These are phyloP conservation scores for Collybia sp. DNA, from an alignment of 768 basidiomycete genomes.

Conservation along the genomic window DNA sequence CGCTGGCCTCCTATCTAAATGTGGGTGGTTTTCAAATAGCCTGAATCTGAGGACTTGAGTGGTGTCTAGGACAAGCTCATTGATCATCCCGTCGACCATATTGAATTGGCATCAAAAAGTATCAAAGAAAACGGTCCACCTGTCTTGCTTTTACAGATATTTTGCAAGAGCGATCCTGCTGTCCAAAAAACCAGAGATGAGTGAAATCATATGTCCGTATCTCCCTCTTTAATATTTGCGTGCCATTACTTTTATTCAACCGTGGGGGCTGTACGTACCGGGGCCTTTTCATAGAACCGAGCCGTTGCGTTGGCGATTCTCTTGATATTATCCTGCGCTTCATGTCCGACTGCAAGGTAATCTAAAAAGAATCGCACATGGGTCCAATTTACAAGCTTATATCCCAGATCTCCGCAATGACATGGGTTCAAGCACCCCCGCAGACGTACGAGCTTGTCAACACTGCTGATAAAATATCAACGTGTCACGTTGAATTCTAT, in stretches of 20 bases:
- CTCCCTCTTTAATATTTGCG: background rate
- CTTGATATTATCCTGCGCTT: conserved; percentile 1
- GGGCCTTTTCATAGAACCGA: background rate
- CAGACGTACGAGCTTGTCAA: background rate
- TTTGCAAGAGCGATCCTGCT: background rate
- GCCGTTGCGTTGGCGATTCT: background rate
- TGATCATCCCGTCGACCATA: background rate
- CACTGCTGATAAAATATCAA: background rate
- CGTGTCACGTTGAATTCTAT: conserved; percentile 4
- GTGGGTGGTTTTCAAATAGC: background rate
- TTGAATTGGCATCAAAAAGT: background rate
- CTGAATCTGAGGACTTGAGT: too few relatives aligned
- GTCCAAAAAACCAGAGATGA: background rate
- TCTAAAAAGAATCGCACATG: background rate
- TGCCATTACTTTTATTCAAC: conserved; percentile 1
- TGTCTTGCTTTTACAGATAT: background rate
- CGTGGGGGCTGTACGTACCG: conserved; percentile 1
- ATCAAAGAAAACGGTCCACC: background rate
- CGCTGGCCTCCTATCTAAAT: conserved; percentile 1
- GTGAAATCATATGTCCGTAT: background rate
- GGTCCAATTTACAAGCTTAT: background rate
- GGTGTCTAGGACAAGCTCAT: background rate
- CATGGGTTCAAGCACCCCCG: conserved; percentile 7
- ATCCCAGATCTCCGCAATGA: conserved; percentile 6
- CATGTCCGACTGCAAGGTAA: conserved; percentile 2